Base-by-base conservation (phyloP, 257 asterid genomes). In the Echium plantagineum region DNA sequence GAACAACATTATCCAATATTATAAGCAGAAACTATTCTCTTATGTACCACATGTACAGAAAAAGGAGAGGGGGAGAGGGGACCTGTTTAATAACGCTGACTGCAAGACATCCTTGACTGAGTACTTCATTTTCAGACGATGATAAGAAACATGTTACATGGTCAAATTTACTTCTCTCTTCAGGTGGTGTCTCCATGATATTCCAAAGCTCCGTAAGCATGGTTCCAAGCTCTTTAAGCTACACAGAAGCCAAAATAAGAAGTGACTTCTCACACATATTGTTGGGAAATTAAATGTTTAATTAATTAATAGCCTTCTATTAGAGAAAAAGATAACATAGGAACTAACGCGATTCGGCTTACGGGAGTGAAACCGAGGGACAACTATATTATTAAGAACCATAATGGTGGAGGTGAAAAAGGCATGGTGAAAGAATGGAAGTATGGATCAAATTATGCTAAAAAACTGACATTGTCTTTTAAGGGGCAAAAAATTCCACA, bases 21-120 rank as follows among this genome's bases (percentile, higher is more conserved):
- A 42, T 42, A 42, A 10, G 16, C 3, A 42, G 17, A 13, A 42
- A 12, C 0, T 15, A 42, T 42, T 10, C 15, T 4, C 10, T 42
- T 35, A 35, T 4, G 3, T 35, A 8, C 15, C 47, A 8, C 49
- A 12, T 0, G 13, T 17, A 0, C 16, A 24, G 16, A 42, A 42
- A 2, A 42, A 42, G 5, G 13, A 9, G 46, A 13, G 46, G 10
- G 9, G 9, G 38, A 7, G 38, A 15, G 15, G 57, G 63, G 26
- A 86, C 95, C 95, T 81, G 84, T 55, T 78, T 85, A 58, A 86
- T 77, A 72, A 76, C 82, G 66, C 80, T 77, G 60, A 55, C 61
- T 52, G 90, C 78, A 71, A 86, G 89, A 64, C 78, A 86, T 73
- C 83, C 84, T 60, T 79, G 72, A 61, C 71, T 69, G 54, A 61